Evolutionary conservation across 164 flowering plant species (phyloP), one percentile per base, ranked within the genome.

Genomic region (Annona squamosa): DNA sequence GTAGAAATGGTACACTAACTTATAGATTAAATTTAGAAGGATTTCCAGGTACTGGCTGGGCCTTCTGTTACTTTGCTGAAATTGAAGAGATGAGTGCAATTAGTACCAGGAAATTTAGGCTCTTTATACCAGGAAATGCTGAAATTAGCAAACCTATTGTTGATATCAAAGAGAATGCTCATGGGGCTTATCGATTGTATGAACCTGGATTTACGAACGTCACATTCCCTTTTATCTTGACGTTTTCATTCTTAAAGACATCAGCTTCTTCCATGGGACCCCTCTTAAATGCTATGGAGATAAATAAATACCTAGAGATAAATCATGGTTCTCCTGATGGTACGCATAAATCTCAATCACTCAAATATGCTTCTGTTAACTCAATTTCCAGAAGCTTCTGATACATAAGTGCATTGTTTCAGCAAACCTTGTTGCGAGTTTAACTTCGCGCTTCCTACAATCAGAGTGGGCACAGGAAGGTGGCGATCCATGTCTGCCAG

Each of bases 11-110:
- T 67, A 73, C 88, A 61, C 71, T 96, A 70, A 88, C 93, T 69
- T 96, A 96, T 75, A 92, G 99, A 18, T 71, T 96, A 84, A 91
- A 92, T 81, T 86, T 96, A 80, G 91, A 93, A 62, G 99, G 95
- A 37, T 96, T 96, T 82, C 99, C 98, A 48, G 97, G 94, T 68
- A 82, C 47, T 81, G 98, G 98, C 9, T 96, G 99, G 99, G 99
- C 99, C n/a, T 75, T 81, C 76, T 78, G 90, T 3, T 93, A 96
- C 78, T 91, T 96, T 72, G 91, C 98, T 5, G 99, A 96, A 82
- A 90, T 96, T 74, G 98, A 92, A 84, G 97, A 96, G 77, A 81
- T 93, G 81, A 78, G 75, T 79, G 82, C 89, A 26, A 73, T 68
- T 74, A 95, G 91, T 67, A 70, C 84, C 7, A 84, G 99, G 68